These are phyloP conservation scores for Phaffia rhodozyma DNA, from an alignment of 1,284 basidiomycete genomes.

Conservation along the genomic window DNA sequence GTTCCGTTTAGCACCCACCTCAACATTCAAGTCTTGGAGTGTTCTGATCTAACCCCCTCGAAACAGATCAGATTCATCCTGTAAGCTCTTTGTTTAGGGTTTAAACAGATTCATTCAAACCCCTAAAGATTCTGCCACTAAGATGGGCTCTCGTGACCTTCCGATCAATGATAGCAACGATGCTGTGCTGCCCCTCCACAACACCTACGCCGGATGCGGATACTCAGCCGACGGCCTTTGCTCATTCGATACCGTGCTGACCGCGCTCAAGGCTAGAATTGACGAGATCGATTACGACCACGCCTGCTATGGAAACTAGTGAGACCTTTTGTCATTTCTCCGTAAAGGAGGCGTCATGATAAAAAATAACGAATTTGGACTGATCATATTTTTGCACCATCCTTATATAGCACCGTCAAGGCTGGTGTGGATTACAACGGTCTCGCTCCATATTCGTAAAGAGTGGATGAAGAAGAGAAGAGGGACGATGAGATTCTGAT, in stretches of 20 bases:
- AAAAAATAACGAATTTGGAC: too few relatives aligned
- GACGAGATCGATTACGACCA: conserved; percentile 59
- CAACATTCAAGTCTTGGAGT: conserved; percentile 30
- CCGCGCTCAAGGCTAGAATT: conserved; percentile 54
- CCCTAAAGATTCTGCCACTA: too few relatives aligned
- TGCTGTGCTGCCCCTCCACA: conserved; percentile 67
- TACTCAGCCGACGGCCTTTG: conserved; percentile 62
- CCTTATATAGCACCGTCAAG: too few relatives aligned
- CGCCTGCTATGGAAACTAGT: conserved; percentile 64
- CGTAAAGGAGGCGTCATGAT: too few relatives aligned
- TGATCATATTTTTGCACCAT: too few relatives aligned
- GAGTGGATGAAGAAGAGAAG: too few relatives aligned
- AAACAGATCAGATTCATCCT: conserved; percentile 34
- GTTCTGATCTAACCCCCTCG: conserved; percentile 24
- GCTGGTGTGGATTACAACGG: too few relatives aligned
- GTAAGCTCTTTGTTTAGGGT: conserved; percentile 19
- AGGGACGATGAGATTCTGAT: too few relatives aligned
- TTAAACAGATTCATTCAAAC: too few relatives aligned
- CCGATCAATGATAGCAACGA: conserved; percentile 51
- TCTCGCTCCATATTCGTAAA: too few relatives aligned
- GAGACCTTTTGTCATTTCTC: too few relatives aligned
- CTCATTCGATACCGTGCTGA: conserved; percentile 58
- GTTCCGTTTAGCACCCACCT: conserved; percentile 57
- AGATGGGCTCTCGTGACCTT: too few relatives aligned
- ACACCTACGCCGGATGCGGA: conserved; percentile 56